These are phyloP conservation scores for Graphilbum fragrans DNA, from an alignment of 2,329 filamentous ascomycete genomes.

Conservation along the genomic window DNA sequence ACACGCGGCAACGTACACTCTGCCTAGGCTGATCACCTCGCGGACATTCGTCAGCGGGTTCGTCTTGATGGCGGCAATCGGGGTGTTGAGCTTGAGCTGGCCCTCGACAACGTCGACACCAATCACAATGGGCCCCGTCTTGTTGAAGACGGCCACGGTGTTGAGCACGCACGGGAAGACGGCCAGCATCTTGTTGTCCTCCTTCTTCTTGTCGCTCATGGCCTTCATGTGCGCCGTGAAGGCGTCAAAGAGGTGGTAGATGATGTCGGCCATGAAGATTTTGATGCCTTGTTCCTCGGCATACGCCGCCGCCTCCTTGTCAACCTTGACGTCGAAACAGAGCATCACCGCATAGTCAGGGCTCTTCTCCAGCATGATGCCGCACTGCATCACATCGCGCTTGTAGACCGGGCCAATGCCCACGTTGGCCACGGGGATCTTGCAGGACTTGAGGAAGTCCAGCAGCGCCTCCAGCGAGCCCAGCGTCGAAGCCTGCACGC, in stretches of 20 bases:
- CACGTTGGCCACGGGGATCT: slow-evolving; percentile 96
- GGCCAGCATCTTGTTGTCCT: slow-evolving; percentile 87
- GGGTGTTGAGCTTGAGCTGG: slow-evolving; percentile 73
- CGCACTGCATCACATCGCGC: slow-evolving; percentile 91
- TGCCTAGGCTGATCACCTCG: slow-evolving; percentile 73
- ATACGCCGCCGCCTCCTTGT: slow-evolving; percentile 86
- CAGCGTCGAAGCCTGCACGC: slow-evolving; percentile 91
- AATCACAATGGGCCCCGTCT: slow-evolving; percentile 88
- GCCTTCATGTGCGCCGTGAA: slow-evolving; percentile 93
- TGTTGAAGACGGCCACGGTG: slow-evolving; percentile 94
- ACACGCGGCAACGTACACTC: slow-evolving; percentile 68
- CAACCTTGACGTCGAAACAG: slow-evolving; percentile 98
- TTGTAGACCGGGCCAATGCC: slow-evolving; percentile 97
- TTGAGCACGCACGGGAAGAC: slow-evolving; percentile 91
- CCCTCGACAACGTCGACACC: slow-evolving; percentile 95
- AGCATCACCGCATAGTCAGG: slow-evolving; percentile 98
- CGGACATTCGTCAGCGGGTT: slow-evolving; percentile 70
- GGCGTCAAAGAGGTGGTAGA: slow-evolving; percentile 94
- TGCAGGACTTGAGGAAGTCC: slow-evolving; percentile 89
- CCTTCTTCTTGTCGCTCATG: slow-evolving; percentile 82
- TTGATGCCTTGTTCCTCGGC: slow-evolving; percentile 92
- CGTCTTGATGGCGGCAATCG: slow-evolving; percentile 74
- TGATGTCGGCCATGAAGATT: slow-evolving; percentile 97
- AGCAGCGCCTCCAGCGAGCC: slow-evolving; percentile 92
- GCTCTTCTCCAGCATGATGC: slow-evolving; percentile 90